A percentile compares a stretch with the other conserved stretches of the same genome.
These are phyloP conservation scores for Rhazya stricta DNA, from an alignment of 257 asterid genomes.

Conservation along the genomic window DNA sequence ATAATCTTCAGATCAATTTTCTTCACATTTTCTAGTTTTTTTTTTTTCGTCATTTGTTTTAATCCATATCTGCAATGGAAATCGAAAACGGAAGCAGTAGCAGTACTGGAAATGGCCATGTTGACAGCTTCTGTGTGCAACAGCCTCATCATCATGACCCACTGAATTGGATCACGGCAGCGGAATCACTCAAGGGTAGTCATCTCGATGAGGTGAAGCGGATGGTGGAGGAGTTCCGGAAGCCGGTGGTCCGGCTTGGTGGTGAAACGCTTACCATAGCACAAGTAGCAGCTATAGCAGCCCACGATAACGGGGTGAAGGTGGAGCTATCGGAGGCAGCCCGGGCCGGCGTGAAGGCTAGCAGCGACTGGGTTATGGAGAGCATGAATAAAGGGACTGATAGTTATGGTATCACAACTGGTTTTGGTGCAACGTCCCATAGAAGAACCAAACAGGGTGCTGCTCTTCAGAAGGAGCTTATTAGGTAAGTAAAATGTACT, in stretches of 20 bases:
- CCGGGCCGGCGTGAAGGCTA: slow-evolving; percentile 35
- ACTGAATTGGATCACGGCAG: slow-evolving; percentile 35
- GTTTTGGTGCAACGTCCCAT: slow-evolving; percentile 44
- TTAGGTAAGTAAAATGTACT: slow-evolving; percentile 21
- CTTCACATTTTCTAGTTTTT: background rate
- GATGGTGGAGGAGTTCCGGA: slow-evolving; percentile 36
- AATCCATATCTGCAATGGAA: slow-evolving; percentile 9
- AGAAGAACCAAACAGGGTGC: slow-evolving; percentile 39
- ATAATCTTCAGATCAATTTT: background rate
- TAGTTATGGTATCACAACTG: slow-evolving; percentile 43
- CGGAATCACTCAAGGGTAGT: slow-evolving; percentile 37
- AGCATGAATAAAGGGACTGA: slow-evolving; percentile 36
- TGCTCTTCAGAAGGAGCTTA: slow-evolving; percentile 40
- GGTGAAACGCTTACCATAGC: slow-evolving; percentile 37
- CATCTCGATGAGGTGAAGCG: slow-evolving; percentile 33
- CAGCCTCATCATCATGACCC: slow-evolving; percentile 20
- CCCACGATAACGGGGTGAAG: slow-evolving; percentile 6
- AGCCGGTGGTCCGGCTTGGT: slow-evolving; percentile 28
- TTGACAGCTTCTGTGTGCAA: slow-evolving; percentile 12
- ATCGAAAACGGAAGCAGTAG: background rate
- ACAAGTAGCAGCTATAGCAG: slow-evolving; percentile 40
- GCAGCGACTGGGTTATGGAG: slow-evolving; percentile 43
- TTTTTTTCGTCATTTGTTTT: background rate
- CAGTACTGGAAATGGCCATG: slow-evolving; percentile 10
- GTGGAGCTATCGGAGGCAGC: slow-evolving; percentile 40